Evolutionary conservation across 1,284 basidiomycete genomes (phyloP), one percentile per base, ranked within the genome.

Genomic region (Puccinia hordei): DNA sequence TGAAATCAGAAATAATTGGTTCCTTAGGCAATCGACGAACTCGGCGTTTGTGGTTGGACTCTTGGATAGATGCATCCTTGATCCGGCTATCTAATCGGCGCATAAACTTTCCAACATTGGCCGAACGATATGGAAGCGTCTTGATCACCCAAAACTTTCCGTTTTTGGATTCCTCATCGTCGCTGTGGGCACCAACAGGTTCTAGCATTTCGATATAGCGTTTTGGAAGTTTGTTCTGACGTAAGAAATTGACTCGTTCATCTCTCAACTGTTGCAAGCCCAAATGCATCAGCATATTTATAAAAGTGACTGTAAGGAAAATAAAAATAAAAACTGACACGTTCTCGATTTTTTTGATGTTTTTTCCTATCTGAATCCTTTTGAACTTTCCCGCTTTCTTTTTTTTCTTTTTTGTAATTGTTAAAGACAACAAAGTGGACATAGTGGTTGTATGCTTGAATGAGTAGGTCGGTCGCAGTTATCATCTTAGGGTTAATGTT

Each of bases 351-450:
- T 24, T 72, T 72, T 5, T 49, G 30, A 6, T 13, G 10, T 30
- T 55, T 22, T 38, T 24, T 72, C 5, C 53, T 49, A 5, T 30
- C 19, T 27, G 69, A 8, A 53, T 72, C 69, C 15, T 72, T 51
- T 33, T n/a, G 9, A 38, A 46, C 49, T 19, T 55, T 72, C 2
- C 69, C 69, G 5, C 10, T 19, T 33, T 72, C 46, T 27, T 72
- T 76, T n/a, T 15, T 17, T 65, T 76, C 74, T n/a, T 61, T 51
- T 35, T 76, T 63, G 74, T 63, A 76, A 17, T 65, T 76, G 10
- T 51, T 12, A 35, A 51, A 27, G 12, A 68, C 10, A 1, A 27
- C 13, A 66, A 35, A 77, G 27, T 77, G 74, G 12, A 68, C 63
- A 19, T n/a, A 77, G 15, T 77, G 74, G 35, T 77, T 77, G 33